Percentiles rank a stretch among this genome's conserved stretches.
Conservation (phyloP, 352 stramenopile genomes). For the Elongisporangium anandrum region DNA sequence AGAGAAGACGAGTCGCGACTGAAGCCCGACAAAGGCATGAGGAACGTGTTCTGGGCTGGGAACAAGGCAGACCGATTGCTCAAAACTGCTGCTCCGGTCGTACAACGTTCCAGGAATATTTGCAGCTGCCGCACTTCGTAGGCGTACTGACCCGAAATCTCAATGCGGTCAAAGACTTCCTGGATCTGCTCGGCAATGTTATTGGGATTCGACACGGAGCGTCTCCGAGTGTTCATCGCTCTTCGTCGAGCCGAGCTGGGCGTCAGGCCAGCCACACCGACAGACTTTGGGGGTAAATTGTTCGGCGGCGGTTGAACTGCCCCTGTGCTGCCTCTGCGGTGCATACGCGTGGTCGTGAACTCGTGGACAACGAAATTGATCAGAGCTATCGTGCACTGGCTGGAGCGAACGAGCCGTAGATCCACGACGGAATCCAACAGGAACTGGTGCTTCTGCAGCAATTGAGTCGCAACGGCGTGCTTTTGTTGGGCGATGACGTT, state of each 20-base stretch:
- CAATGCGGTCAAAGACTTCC: neutral
- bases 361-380: constrained; percentile 52
- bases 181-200: neutral
- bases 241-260: neutral
- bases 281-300: neutral
- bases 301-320: neutral
- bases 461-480: constrained; percentile 30
- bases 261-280: neutral
- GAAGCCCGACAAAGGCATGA: constrained; percentile 20
- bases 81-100: constrained; percentile 16
- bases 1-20: constrained; percentile 9
- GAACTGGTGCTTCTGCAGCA: constrained; percentile 61
- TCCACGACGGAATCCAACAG: constrained; percentile 70
- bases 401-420: constrained; percentile 45
- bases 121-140: constrained; percentile 11
- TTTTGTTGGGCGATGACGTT: constrained; percentile 18
- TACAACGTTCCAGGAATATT: constrained; percentile 28
- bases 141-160: neutral
- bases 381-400: constrained; percentile 52
- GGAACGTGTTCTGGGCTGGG: constrained; percentile 21
- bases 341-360: constrained; percentile 13
- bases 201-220: neutral
- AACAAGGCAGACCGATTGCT: constrained; percentile 27
- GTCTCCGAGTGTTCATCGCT: neutral
- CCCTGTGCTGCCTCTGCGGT: neutral